Evolutionary conservation across 257 asterid genomes (phyloP).

Genomic region (Lavandula angustifolia): DNA sequence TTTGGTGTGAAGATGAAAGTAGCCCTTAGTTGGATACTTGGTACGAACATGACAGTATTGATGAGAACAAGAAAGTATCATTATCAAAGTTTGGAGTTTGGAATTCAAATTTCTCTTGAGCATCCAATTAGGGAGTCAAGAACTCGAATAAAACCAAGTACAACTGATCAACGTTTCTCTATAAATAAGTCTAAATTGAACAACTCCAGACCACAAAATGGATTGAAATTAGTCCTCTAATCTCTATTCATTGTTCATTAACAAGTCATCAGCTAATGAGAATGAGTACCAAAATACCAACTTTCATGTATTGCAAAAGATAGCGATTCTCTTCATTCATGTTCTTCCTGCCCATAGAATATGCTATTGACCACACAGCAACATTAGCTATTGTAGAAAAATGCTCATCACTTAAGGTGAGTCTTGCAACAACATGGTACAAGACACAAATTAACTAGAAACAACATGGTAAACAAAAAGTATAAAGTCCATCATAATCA

Average conservation of each 20-base stretch:
- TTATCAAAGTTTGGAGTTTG: slow-evolving; percentile 10
- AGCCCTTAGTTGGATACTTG: background rate
- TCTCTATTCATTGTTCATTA: slow-evolving; percentile 37
- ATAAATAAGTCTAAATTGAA: slow-evolving; percentile 9
- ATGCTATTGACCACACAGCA: slow-evolving; percentile 45
- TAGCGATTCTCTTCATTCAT: slow-evolving; percentile 41
- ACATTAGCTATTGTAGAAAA: slow-evolving; percentile 1
- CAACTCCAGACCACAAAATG: slow-evolving; percentile 29
- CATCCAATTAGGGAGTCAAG: slow-evolving; percentile 1
- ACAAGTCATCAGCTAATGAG: slow-evolving; percentile 15
- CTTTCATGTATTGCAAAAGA: slow-evolving; percentile 37
- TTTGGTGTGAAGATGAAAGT: too few relatives aligned
- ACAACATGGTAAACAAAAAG: background rate
- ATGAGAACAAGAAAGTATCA: slow-evolving; percentile 17
- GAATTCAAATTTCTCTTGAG: background rate
- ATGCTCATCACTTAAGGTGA: background rate
- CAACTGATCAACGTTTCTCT: slow-evolving; percentile 9
- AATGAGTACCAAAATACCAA: slow-evolving; percentile 23
- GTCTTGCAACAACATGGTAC: background rate
- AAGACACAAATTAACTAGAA: background rate
- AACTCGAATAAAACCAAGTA: slow-evolving; percentile 17
- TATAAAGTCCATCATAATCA: slow-evolving; percentile 13
- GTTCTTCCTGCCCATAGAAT: slow-evolving; percentile 86
- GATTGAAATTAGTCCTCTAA: slow-evolving; percentile 21
- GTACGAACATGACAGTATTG: slow-evolving; percentile 15